phyloP scores from a whole-genome alignment of 306 rosid genomes.

The Spatholobus suberectus region DNA sequence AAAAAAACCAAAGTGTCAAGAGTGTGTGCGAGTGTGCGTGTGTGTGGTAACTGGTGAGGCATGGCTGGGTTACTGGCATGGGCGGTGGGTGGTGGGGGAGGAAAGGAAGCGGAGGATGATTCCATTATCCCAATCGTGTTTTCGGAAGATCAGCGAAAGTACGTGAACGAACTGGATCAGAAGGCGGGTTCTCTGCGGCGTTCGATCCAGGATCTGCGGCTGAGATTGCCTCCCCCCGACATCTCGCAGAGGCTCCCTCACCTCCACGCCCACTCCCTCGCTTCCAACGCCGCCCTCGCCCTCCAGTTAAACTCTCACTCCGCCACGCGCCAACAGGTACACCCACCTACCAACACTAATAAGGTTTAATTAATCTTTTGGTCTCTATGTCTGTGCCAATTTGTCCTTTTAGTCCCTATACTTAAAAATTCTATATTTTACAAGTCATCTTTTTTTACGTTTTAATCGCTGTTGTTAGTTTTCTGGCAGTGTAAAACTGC shows the following conservation, averaged over 20 bases:
- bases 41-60: too few relatives aligned
- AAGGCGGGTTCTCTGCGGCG: constrained; percentile 72
- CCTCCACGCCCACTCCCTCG: constrained; percentile 92
- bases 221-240: constrained; percentile 84
- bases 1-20: too few relatives aligned
- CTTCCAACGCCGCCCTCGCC: constrained; percentile 74
- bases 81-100: constrained; percentile 89
- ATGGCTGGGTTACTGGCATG: constrained; percentile 98
- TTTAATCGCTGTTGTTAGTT: too few relatives aligned
- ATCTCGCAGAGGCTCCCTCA: constrained; percentile 94
- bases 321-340: constrained; percentile 64
- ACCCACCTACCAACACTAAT: too few relatives aligned
- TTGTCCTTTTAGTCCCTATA: too few relatives aligned
- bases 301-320: constrained; percentile 56
- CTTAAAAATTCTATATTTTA: too few relatives aligned
- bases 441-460: too few relatives aligned
- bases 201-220: constrained; percentile 85
- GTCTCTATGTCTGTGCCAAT: too few relatives aligned
- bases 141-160: constrained; percentile 66
- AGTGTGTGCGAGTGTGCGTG: too few relatives aligned
- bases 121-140: constrained; percentile 61
- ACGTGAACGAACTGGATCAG: constrained; percentile 65
- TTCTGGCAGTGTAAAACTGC: too few relatives aligned
- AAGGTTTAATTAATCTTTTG: too few relatives aligned
- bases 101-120: constrained; percentile 42